phyloP scores from a whole-genome alignment of 1,139 yeast species.

The Hanseniaspora gamundiae region DNA sequence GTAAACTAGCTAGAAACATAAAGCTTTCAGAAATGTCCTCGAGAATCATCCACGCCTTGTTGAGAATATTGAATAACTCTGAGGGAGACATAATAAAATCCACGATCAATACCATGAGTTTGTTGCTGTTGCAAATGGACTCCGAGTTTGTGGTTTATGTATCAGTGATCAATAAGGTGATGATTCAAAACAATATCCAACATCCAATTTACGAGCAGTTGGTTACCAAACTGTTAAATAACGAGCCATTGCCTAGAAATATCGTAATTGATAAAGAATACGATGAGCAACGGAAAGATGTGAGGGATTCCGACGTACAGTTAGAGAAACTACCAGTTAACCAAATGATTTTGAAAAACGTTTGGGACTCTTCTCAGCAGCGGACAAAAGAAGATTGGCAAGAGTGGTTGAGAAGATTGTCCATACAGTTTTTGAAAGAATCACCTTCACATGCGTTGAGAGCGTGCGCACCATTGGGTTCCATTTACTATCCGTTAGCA shows the following conservation, averaged over 20 bases:
- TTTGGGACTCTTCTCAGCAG: constrained; percentile 89
- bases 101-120: constrained; percentile 70
- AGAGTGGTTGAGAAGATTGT: constrained; percentile 85
- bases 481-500: constrained; percentile 80
- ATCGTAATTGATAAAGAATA: constrained; percentile 58
- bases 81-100: constrained; percentile 54
- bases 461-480: constrained; percentile 86
- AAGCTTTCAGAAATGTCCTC: constrained; percentile 82
- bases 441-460: constrained; percentile 92
- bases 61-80: constrained; percentile 49
- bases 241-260: constrained; percentile 82
- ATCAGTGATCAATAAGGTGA: constrained; percentile 68
- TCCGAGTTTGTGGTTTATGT: constrained; percentile 76
- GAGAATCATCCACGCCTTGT: constrained; percentile 74
- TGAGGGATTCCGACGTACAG: constrained; percentile 56
- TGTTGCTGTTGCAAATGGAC: constrained; percentile 70
- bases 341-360: constrained; percentile 38
- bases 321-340: constrained; percentile 57
- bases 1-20: constrained; percentile 64
- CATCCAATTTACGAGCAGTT: constrained; percentile 72
- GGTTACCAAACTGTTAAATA: constrained; percentile 63
- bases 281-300: constrained; percentile 45
- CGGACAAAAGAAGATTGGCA: constrained; percentile 95
- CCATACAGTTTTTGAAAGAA: constrained; percentile 77
- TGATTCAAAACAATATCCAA: constrained; percentile 52